A percentile compares a stretch with the other conserved stretches of the same genome.
phyloP scores from a whole-genome alignment of 139 green algal genomes.

The Dunaliella primolecta region DNA sequence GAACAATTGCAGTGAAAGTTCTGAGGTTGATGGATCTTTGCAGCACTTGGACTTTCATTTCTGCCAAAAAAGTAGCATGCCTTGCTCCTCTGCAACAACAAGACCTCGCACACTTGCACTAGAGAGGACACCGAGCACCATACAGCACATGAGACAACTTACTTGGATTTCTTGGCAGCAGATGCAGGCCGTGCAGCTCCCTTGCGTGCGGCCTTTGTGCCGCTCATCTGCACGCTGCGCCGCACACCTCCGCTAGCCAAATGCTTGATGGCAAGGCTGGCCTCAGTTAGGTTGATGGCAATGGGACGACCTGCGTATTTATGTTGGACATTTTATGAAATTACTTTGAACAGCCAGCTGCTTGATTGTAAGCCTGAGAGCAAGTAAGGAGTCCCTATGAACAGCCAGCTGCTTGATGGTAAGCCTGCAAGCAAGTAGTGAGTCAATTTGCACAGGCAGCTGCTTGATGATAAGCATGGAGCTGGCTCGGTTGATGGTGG shows the following conservation, averaged over 20 bases:
- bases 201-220: not conserved
- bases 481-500: too few species aligned
- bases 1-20: too few species aligned
- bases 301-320: not conserved
- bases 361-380: not conserved
- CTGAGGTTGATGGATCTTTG: too few species aligned
- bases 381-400: not conserved
- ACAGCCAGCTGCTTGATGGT: not conserved
- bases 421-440: not conserved
- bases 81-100: too few species aligned
- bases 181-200: not conserved
- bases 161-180: not conserved
- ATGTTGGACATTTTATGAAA: not conserved
- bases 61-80: too few species aligned
- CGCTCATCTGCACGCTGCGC: not conserved
- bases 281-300: slow-evolving; percentile 12
- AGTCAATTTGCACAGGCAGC: not conserved
- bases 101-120: too few species aligned
- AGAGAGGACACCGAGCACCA: too few species aligned
- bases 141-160: not conserved
- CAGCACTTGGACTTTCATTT: too few species aligned
- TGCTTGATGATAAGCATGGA: too few species aligned
- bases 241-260: slow-evolving; percentile 5
- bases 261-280: slow-evolving; percentile 19
- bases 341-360: not conserved